Conservation (phyloP, 495 filamentous ascomycete genomes). For the Xylaria nigripes region DNA sequence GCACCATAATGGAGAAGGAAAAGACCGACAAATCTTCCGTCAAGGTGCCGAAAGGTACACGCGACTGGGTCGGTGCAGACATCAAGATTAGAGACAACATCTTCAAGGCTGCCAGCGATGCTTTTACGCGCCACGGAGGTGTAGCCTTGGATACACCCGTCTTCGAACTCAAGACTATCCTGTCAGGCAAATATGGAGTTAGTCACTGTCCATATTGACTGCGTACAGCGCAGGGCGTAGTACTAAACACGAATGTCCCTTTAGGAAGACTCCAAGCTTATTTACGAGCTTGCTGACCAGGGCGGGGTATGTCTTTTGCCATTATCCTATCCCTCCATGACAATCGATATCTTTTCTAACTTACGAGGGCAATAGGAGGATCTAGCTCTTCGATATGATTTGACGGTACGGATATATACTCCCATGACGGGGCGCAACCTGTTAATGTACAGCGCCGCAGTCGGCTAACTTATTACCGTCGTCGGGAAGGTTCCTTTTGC, state of each 20-base stretch:
- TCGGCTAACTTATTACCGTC: not conserved
- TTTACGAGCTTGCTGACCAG: conserved; percentile 81
- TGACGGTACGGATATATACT: conserved; percentile 47
- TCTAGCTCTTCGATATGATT: conserved; percentile 64
- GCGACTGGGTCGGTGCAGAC: conserved; percentile 52
- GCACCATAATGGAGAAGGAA: conserved; percentile 4
- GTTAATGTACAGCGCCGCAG: not conserved
- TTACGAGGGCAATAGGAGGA: conserved; percentile 2
- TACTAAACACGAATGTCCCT: not conserved
- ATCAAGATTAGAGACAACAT: conserved; percentile 77
- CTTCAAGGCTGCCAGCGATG: conserved; percentile 69
- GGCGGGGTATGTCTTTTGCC: conserved; percentile 67
- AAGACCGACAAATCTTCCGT: conserved; percentile 9
- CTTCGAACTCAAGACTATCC: conserved; percentile 69
- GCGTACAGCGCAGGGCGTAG: not conserved
- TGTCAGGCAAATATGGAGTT: conserved; percentile 79
- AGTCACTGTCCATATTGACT: not conserved
- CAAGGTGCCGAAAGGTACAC: conserved; percentile 19
- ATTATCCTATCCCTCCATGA: not conserved
- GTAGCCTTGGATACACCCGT: conserved; percentile 81
- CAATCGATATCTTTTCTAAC: not conserved
- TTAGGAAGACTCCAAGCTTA: conserved; percentile 76
- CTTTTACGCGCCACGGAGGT: conserved; percentile 82
- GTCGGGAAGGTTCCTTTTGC: conserved; percentile 57
- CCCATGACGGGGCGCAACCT: not conserved